Base-by-base conservation (phyloP, 225 moss, liverwort and hornwort species). In the Sphagnum tenellum region DNA sequence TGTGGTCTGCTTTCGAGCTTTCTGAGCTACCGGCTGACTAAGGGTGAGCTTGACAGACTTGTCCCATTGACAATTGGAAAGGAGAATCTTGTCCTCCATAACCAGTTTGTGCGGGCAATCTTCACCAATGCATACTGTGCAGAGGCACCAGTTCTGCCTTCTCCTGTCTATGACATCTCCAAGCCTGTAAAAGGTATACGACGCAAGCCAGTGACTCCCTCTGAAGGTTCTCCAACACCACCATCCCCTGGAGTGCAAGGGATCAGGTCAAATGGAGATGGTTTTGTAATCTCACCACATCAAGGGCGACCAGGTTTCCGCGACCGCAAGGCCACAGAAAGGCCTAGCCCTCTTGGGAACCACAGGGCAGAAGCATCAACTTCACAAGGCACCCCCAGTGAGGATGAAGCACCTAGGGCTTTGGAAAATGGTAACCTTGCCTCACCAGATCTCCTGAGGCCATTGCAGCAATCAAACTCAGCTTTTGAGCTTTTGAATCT, bases 51-150 rank as follows among this genome's bases (percentile, higher is more conserved):
- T 49, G 96, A 98, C 65, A 79, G 90, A 64, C 78, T 89, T 73
- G 88, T 98, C 66, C 93, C 81, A 5, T 78, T 79, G 58, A 86
- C 96, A 82, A 98, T 98, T 80, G 96, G 96, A 64, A 87, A 85
- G 81, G 96, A 98, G 90, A 93, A 98, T 82, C 79, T 98, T 64
- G 68, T 77, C 13, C 60, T 98, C 77, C 96, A 98, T 59, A 98
- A 98, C 61, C 70, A 68, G 59, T 89, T 93, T 56, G 78, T 98
- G 9, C 75, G 82, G 69, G 90, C 92, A 57, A 93, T 98, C 68
- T 82, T 89, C 64, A 81, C 74, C 74, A 98, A 98, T 86, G 90
- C 83, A 67, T 48, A 62, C 29, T 89, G 83, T 9, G 76, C 73
- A 2, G 89, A 93, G 67, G 72, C 96, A 50, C 92, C 93, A 9